Base-by-base conservation (phyloP, 2,329 filamentous ascomycete species). In the Chaetomiaceae sp. region DNA sequence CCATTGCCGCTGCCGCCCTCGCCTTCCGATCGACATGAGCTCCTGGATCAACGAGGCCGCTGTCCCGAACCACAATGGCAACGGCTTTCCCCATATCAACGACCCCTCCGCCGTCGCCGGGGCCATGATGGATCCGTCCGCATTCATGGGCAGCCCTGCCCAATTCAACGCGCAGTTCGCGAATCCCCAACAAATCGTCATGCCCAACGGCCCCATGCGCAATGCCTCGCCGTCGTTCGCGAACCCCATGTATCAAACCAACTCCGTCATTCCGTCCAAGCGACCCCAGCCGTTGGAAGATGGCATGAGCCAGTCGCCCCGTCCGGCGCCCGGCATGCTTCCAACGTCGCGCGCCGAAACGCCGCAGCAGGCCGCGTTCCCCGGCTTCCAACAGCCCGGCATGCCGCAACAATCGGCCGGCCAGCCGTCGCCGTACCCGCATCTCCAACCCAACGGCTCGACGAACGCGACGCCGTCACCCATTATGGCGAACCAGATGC, bases 331-430 rank as follows among this genome's bases (percentile, higher is more conserved):
- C 5, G 83, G 82, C 60, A 88, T 88, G 72, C 72, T 90, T 27
- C 87, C 89, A 45, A 84, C 83, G 22, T 95, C 92, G 72, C 89
- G 92, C 71, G 92, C 92, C 63, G 91, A 96, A 68, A 97, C 92
- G 27, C 92, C 92, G 31, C 88, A 90, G 65, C 89, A 92, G 67
- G 80, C 84, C 58, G 79, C 80, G 48, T 91, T 85, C 64, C 77
- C 85, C 25, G 83, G 83, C 60, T 92, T 86, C 69, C 88, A 85
- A 66, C 80, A 78, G 45, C 59, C 63, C 56, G 81, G 80, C 58
- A 84, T 85, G 69, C 77, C 77, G 45, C 80, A 79, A 64, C 82
- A 81, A 66, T 81, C 81, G 60, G 80, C 83, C 47, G 74, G 75
- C 38, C 85, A 87, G 65, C 83, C 84, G 17, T 83, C 80, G 55